These are phyloP conservation scores for Sherardia arvensis DNA, from an alignment of 257 asterid species.

Conservation along the genomic window DNA sequence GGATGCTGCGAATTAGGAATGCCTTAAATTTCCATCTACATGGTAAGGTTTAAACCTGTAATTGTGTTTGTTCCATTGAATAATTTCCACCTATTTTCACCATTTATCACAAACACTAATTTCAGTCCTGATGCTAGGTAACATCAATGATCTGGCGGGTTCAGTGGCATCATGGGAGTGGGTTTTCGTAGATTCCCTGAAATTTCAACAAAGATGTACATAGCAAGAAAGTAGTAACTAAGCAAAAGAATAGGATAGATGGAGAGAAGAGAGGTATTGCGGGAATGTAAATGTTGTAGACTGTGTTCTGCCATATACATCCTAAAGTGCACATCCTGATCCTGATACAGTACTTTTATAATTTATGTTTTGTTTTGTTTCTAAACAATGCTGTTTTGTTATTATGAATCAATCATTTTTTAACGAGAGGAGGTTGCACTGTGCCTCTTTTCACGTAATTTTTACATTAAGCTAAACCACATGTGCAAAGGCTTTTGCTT, in stretches of 20 bases:
- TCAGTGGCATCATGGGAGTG: conserved; percentile 4
- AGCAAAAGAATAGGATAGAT: background rate
- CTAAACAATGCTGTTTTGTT: background rate
- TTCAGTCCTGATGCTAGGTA: conserved; percentile 9
- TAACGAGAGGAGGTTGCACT: too few species aligned
- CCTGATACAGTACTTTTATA: background rate
- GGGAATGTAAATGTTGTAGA: conserved; percentile 14
- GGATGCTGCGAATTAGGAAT: conserved; percentile 5
- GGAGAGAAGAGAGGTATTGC: conserved; percentile 6
- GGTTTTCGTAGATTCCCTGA: background rate
- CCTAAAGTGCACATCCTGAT: background rate
- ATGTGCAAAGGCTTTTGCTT: too few species aligned
- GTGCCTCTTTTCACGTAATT: too few species aligned
- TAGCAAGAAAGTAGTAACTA: background rate
- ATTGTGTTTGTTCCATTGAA: background rate
- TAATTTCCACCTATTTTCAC: background rate
- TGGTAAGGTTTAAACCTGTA: conserved; percentile 1
- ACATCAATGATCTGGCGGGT: background rate
- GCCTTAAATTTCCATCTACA: conserved; percentile 2
- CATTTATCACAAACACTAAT: background rate
- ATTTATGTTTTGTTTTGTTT: background rate
- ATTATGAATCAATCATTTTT: background rate
- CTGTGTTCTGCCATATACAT: conserved; percentile 9
- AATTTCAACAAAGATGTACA: conserved; percentile 12
- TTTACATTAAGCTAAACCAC: too few species aligned